Conservation (phyloP, 164 flowering plant species). For the Buxus sempervirens region DNA sequence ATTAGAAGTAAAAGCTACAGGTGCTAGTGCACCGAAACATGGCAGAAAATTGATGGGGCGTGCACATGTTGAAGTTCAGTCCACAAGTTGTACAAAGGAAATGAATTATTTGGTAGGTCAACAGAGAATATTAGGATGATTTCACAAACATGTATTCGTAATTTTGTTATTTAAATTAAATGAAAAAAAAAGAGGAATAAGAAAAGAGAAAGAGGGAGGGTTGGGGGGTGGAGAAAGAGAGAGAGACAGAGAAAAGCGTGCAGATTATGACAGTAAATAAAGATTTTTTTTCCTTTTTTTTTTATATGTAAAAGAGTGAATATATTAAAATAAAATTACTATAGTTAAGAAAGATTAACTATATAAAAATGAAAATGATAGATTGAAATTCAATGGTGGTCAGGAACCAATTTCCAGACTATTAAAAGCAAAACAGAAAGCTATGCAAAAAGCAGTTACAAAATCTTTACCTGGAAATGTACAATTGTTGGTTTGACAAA, state of each 20-base stretch:
- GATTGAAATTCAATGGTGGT: not conserved
- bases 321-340: too few relatives aligned
- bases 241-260: too few relatives aligned
- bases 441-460: not conserved
- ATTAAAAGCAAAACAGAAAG: not conserved
- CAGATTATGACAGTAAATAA: too few relatives aligned
- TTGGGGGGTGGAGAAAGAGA: too few relatives aligned
- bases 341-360: too few relatives aligned
- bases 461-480: slow-evolving; percentile 86
- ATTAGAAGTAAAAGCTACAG: not conserved
- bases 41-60: not conserved
- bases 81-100: not conserved
- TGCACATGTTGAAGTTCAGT: not conserved
- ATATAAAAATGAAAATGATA: not conserved
- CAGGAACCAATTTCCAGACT: not conserved
- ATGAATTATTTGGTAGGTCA: not conserved
- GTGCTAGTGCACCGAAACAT: not conserved
- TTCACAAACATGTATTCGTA: not conserved
- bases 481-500: slow-evolving; percentile 86
- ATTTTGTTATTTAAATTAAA: too few relatives aligned
- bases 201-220: too few relatives aligned
- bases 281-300: too few relatives aligned
- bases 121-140: not conserved
- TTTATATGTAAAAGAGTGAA: too few relatives aligned
- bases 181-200: too few relatives aligned